Evolutionary conservation across 768 basidiomycete genomes (phyloP).

Genomic region (Obba rivulosa): DNA sequence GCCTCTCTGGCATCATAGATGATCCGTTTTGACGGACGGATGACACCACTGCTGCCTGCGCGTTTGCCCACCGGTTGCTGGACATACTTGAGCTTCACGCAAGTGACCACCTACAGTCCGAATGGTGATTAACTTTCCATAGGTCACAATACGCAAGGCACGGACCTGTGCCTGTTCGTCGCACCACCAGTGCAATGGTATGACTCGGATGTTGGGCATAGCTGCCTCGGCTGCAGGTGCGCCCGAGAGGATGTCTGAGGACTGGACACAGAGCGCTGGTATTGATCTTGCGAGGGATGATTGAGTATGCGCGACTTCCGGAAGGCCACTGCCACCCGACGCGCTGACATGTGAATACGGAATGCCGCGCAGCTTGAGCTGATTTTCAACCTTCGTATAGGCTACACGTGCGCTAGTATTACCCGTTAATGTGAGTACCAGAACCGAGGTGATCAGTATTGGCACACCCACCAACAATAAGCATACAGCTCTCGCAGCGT

Average conservation of each 20-base stretch:
- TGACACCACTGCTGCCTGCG: slow-evolving; percentile 51
- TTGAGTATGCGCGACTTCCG: slow-evolving; percentile 52
- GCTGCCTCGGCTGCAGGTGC: slow-evolving; percentile 88
- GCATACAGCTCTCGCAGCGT: slow-evolving; percentile 75
- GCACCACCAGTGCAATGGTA: slow-evolving; percentile 90
- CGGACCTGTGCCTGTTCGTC: slow-evolving; percentile 58
- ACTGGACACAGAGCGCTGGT: slow-evolving; percentile 79
- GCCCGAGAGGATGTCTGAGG: slow-evolving; percentile 73
- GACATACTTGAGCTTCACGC: slow-evolving; percentile 86
- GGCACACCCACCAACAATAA: slow-evolving; percentile 71
- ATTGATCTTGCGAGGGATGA: slow-evolving; percentile 74
- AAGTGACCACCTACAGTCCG: slow-evolving; percentile 65
- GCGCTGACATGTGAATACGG: slow-evolving; percentile 74
- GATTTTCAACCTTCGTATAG: slow-evolving; percentile 83
- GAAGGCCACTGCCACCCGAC: slow-evolving; percentile 31
- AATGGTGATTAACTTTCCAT: background rate
- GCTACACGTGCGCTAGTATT: slow-evolving; percentile 76
- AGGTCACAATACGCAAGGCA: background rate
- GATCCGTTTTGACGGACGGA: slow-evolving; percentile 82
- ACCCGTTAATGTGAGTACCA: background rate
- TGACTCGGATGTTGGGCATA: slow-evolving; percentile 87
- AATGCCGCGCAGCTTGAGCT: slow-evolving; percentile 78
- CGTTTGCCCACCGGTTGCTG: slow-evolving; percentile 78
- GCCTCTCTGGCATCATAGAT: slow-evolving; percentile 88
- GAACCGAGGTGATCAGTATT: background rate